Conservation (phyloP, 83 land plant species). For the Picea abies region DNA sequence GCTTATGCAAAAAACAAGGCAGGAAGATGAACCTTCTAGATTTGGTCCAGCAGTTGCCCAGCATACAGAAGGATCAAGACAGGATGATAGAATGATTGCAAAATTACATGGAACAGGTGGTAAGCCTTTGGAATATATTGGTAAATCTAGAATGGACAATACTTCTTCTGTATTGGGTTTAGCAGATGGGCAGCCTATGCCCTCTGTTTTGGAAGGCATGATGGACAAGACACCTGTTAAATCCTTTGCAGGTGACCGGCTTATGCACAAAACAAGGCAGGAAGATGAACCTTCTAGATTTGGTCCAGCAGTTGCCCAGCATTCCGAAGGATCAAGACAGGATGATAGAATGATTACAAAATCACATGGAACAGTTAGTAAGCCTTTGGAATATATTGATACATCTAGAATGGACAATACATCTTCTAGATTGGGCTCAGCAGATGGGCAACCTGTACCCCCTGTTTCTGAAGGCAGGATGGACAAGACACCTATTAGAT, state of each 20-base stretch:
- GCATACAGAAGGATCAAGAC: not conserved
- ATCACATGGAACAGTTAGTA: not conserved
- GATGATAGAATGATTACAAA: slow-evolving; percentile 5
- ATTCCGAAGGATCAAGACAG: not conserved
- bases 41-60: not conserved
- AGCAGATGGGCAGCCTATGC: not conserved
- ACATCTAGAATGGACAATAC: not conserved
- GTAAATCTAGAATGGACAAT: not conserved
- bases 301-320: not conserved
- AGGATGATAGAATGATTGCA: not conserved
- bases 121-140: not conserved
- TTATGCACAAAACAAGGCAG: not conserved
- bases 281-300: not conserved
- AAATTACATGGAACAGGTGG: slow-evolving; percentile 9
- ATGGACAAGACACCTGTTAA: not conserved
- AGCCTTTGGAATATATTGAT: not conserved
- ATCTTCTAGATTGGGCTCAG: not conserved
- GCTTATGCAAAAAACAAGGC: not conserved
- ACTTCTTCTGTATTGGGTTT: not conserved
- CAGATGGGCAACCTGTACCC: not conserved
- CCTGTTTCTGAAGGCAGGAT: not conserved
- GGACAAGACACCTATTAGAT: not conserved
- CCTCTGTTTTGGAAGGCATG: not conserved
- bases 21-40: not conserved
- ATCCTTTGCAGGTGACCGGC: not conserved